Conservation (phyloP, 1,139 yeast genomes). For the Martiniozyma asiatica region DNA sequence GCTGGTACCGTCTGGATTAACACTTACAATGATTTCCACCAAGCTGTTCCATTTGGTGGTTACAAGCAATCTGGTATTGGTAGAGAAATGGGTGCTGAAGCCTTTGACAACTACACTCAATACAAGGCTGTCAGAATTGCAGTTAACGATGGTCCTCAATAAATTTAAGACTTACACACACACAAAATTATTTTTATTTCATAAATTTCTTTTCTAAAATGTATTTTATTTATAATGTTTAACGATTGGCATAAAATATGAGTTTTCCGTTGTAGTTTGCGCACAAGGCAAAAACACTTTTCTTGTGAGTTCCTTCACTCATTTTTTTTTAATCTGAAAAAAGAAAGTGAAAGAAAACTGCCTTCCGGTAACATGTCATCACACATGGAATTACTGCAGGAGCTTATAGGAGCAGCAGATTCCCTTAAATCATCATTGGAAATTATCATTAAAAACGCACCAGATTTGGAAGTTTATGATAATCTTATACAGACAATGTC, state of each 20-base stretch:
- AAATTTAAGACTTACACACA: no score
- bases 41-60: conserved; percentile 72
- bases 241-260: no score
- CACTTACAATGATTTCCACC: conserved; percentile 77
- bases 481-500: conserved; percentile 17
- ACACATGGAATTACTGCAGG: no score
- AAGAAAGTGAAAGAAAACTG: no score
- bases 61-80: conserved; percentile 83
- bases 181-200: no score
- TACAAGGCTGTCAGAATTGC: conserved; percentile 62
- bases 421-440: background rate
- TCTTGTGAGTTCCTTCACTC: no score
- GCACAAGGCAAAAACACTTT: no score
- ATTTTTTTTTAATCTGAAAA: no score
- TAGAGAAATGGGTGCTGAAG: conserved; percentile 84
- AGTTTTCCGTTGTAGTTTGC: no score
- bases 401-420: conserved; percentile 1
- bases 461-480: conserved; percentile 32
- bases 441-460: conserved; percentile 15
- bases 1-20: conserved; percentile 82
- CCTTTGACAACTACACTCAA: conserved; percentile 74
- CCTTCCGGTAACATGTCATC: no score
- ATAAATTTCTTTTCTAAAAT: background rate
- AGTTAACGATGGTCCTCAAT: conserved; percentile 13
- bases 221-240: conserved; percentile 1